These are phyloP conservation scores for Lotus japonicus DNA, from an alignment of 306 rosid species.

Conservation along the genomic window DNA sequence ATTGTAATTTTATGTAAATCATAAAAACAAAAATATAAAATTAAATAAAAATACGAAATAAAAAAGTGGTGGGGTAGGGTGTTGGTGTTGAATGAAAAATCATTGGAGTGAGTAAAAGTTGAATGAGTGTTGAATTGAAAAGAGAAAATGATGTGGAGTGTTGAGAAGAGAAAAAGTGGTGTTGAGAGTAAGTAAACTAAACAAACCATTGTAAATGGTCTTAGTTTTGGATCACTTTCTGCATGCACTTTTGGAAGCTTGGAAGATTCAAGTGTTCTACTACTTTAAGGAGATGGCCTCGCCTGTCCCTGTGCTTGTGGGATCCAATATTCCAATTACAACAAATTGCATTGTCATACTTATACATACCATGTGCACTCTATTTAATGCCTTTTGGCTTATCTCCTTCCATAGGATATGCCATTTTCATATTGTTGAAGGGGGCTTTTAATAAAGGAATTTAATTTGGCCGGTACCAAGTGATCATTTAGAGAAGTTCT, in stretches of 20 bases:
- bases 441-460: neutral
- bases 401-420: neutral
- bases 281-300: neutral
- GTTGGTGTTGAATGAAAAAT: no score
- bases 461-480: neutral
- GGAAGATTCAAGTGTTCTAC: neutral
- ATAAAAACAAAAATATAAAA: no score
- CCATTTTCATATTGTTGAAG: slow-evolving; percentile 1
- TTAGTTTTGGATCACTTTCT: slow-evolving; percentile 13
- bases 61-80: no score
- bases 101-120: no score
- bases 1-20: no score
- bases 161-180: no score
- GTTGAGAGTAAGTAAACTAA: no score
- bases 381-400: slow-evolving; percentile 20
- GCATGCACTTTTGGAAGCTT: slow-evolving; percentile 16
- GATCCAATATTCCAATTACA: neutral
- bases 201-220: no score
- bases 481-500: neutral
- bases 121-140: no score
- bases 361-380: slow-evolving; percentile 27
- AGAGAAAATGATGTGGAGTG: no score
- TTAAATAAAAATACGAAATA: no score
- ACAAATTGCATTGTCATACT: slow-evolving; percentile 12
- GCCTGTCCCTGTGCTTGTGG: slow-evolving; percentile 20